phyloP scores from a whole-genome alignment of 1,284 basidiomycete species.

The Neotropicomus parvogracilis region DNA sequence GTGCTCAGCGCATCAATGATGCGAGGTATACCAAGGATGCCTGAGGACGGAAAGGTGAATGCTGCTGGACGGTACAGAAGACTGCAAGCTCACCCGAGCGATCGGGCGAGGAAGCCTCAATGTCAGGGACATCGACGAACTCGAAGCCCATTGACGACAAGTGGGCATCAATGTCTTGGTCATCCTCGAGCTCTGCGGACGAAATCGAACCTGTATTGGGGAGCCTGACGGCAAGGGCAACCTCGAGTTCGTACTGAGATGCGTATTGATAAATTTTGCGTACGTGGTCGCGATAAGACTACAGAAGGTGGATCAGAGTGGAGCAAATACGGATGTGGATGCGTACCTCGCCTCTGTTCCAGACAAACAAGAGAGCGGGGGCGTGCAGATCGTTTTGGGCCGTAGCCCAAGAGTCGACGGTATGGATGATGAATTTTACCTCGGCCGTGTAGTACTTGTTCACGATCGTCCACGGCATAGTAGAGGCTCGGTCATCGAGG shows the following conservation, averaged over 20 bases:
- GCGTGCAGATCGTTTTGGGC: constrained; percentile 33
- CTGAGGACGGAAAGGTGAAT: constrained; percentile 32
- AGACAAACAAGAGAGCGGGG: constrained; percentile 71
- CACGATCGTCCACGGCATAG: constrained; percentile 70
- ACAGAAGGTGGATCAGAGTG: constrained; percentile 26
- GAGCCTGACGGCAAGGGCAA: constrained; percentile 63
- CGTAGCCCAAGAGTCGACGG: constrained; percentile 40
- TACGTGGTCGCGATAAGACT: constrained; percentile 54
- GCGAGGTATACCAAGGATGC: constrained; percentile 58
- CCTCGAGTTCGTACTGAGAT: constrained; percentile 56
- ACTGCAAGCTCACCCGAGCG: constrained; percentile 17
- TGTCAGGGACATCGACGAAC: constrained; percentile 49
- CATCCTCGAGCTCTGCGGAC: constrained; percentile 24
- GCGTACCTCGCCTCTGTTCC: constrained; percentile 59
- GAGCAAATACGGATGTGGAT: constrained; percentile 3
- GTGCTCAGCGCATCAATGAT: constrained; percentile 75
- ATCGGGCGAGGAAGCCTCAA: constrained; percentile 9
- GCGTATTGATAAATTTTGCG: constrained; percentile 47
- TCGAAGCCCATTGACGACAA: constrained; percentile 69
- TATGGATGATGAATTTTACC: constrained; percentile 62
- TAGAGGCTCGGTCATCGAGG: constrained; percentile 18
- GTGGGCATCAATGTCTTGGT: constrained; percentile 58
- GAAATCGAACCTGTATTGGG: constrained; percentile 12
- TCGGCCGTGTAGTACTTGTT: constrained; percentile 85
- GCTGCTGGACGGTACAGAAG: not conserved